Base-by-base conservation (phyloP, 2,329 filamentous ascomycete species). In the Diaporthe citrichinensis region DNA sequence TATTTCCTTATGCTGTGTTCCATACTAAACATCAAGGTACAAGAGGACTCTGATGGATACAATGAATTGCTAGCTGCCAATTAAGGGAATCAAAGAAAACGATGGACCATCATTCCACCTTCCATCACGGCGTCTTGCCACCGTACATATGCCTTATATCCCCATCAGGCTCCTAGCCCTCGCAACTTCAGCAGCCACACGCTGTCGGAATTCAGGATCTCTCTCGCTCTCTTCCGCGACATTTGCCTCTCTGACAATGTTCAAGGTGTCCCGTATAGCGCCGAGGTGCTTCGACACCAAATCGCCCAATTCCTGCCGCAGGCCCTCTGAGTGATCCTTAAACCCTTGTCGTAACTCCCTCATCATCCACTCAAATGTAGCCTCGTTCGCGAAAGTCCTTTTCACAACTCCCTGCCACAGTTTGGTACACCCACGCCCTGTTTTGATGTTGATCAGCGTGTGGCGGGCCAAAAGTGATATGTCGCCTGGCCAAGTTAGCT, bases 81-180 rank as follows among this genome's bases (percentile, higher is more conserved):
- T 17, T 4, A 17, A 44, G 14, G 12, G 12, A 4, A 17, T 17
- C 14, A 44, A 44, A 17, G 15, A 44, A 17, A 15, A 44, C 12
- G 3, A 44, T 1, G 0, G 17, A 15, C 17, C 6, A 17, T 17
- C 14, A 44, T 44, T 2, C 10, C 36, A 39, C 10, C 1, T 39
- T 39, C 10, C 36, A 39, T 39, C 36, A 39, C 36, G 12, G 36
- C 10, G 41, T 14, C 41, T 44, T 44, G 0, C 15, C 41, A 17
- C 41, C 41, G 14, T 44, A 6, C 15, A 6, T 44, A 20, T 9
- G n/a, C 9, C 28, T 14, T 25, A 68, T 3, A 14, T 6, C 75
- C 82, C 76, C 76, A 85, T 68, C 10, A 53, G 10, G 6, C 28
- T 25, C 17, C 62, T 10, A 20, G 49, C 20, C 23, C 12, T 68